A percentile compares a stretch with the other conserved stretches of the same genome.
These are phyloP conservation scores for Teunomyces gatunensis DNA, from an alignment of 805 yeast genomes.

Conservation along the genomic window DNA sequence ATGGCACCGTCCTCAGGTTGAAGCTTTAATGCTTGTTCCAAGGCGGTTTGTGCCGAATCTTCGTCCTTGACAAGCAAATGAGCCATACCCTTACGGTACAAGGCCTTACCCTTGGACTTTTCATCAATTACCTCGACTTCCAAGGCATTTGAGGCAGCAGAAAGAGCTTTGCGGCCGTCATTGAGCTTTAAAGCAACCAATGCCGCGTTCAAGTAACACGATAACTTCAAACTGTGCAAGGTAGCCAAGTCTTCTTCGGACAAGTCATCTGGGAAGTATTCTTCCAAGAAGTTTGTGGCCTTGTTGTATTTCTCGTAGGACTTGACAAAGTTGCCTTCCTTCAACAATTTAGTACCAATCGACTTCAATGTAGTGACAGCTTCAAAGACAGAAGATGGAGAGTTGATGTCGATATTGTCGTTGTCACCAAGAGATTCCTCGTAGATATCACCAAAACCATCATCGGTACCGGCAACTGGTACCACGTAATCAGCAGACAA, in stretches of 20 bases:
- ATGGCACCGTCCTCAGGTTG: constrained; percentile 76
- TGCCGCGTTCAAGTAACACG: constrained; percentile 70
- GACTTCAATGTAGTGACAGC: constrained; percentile 68
- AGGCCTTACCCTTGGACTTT: constrained; percentile 77
- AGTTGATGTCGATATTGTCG: constrained; percentile 53
- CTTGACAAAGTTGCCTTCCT: constrained; percentile 52
- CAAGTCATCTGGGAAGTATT: constrained; percentile 71
- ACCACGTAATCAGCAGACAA: constrained; percentile 60
- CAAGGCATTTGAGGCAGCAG: constrained; percentile 64
- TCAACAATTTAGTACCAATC: constrained; percentile 75
- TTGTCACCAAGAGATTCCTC: constrained; percentile 79
- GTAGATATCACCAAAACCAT: constrained; percentile 81
- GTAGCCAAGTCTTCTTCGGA: constrained; percentile 50
- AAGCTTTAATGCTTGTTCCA: constrained; percentile 60
- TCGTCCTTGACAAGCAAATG: constrained; percentile 60
- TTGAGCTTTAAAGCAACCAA: constrained; percentile 67
- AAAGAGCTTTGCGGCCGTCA: constrained; percentile 51
- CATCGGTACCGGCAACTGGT: constrained; percentile 51
- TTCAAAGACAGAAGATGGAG: constrained; percentile 63
- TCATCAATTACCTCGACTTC: constrained; percentile 58
- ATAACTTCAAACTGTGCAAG: constrained; percentile 54
- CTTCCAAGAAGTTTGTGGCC: constrained; percentile 65
- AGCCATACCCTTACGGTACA: constrained; percentile 82
- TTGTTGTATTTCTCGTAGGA: constrained; percentile 72
- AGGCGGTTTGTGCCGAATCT: constrained; percentile 64